Evolutionary conservation across 2,329 filamentous ascomycete species (phyloP), one percentile per base, ranked within the genome.

Genomic region (Colletotrichum lentis): DNA sequence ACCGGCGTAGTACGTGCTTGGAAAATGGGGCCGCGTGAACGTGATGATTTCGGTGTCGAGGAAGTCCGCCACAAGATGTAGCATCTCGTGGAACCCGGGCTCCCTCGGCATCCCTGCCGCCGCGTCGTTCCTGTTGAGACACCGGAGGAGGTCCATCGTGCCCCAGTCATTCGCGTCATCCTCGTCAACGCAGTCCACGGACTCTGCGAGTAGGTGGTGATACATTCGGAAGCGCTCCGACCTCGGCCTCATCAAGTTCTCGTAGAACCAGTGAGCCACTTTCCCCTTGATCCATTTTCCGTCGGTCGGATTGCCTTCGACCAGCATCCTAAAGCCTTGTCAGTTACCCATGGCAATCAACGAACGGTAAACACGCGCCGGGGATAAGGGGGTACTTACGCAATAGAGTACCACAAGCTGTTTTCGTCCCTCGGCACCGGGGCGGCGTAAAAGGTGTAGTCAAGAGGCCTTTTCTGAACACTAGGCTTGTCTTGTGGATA

Each of bases 41-140:
- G 60, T 64, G 47, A 67, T 59, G 27, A 67, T 35, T 31, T 67
- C 64, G 5, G 53, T 53, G 3, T 20, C 27, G 22, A 67, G 57
- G 39, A 37, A 54, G 47, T 67, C 64, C 14, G 64, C 64, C 22
- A 67, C 6, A 14, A 67, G 46, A n/a, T 67, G 31, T 31, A 67
- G 47, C 60, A 67, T 64, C 53, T 67, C 64, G 61, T 64, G 61
- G 11, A 46, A 67, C 7, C 60, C 60, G 3, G 60, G 14, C 22
- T 64, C 61, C 16, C 20, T 58, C 11, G 64, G 64, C 54, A 49
- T n/a, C 2, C 53, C 64, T 3, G 60, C 31, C 22, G 39, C 46
- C 11, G 5, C 1, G 0, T 50, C 49, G 22, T 67, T 67, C 6
- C 37, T 54, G 31, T 50, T 46, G 3, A 67, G 37, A 43, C 46